Base-by-base conservation (phyloP, 1,284 basidiomycete genomes). In the Cryptococcus sp. region DNA sequence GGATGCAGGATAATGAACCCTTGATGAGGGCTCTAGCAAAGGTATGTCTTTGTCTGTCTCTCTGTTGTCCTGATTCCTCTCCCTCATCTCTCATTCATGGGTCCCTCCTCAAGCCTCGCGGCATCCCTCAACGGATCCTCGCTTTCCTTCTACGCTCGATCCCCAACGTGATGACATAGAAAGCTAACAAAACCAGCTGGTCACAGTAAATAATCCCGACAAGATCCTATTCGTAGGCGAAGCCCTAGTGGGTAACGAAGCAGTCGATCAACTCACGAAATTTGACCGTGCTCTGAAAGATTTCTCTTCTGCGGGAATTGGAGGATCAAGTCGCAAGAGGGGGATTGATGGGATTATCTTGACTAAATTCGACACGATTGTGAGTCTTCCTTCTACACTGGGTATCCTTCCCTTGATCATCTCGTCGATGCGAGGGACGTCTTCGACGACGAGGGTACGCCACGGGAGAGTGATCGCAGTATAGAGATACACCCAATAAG, bases 1-100 rank as follows among this genome's bases (percentile, higher is more conserved):
- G 92, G 51, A 96, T 97, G 93, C 93, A 98, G 74, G 92, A 97
- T 75, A 98, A 97, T 69, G 92, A 97, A 84, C 93, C 92, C 1
- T 78, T 98, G 52, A 98, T 98, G 92, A 83, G 90, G n/a, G 92
- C 93, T 5, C 80, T 98, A n/a, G 90, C 92, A 42, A 96, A 97
- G 80, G 87, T 87, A 57, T 55, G 70, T 39, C 36, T 19, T 16
- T 13, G 10, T 43, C 13, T 43, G 41, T 23, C 13, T 19, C 19
- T 9, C 21, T 19, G 41, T 43, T 24, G 4, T 19, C 41, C 13
- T 43, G 11, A 22, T 43, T 9, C 18, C 10, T 28, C 28, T 28
- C 11, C 28, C 11, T 4, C 28, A 4, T 28, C 28, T 28, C 28
- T 28, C 28, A 4, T 28, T 28, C 28, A 5, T 11, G 5, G 28